Evolutionary conservation across 1,284 basidiomycete species (phyloP), one percentile per base, ranked within the genome.

Genomic region (Cryptococcus sp.): DNA sequence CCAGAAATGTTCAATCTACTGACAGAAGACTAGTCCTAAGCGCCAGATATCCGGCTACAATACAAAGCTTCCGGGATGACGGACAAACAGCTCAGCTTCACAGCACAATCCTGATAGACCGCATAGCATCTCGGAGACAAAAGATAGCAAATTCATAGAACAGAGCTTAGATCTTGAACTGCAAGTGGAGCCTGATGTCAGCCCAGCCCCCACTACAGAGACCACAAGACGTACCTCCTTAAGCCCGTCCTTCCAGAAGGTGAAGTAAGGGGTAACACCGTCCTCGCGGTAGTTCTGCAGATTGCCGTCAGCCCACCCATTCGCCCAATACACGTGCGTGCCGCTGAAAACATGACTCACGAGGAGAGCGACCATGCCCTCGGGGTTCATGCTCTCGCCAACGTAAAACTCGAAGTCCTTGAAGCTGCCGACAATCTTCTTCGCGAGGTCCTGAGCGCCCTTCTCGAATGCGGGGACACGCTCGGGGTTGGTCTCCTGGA

Each of bases 171-270:
- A 68, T 63, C 57, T 68, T 68, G 57, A 60, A 46, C 66, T 68
- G 20, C 28, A 3, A 50, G 44, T 24, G 28, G 16, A 46, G 12
- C n/a, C 16, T 35, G 33, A 37, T 42, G 46, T 56, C 53, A 57
- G 56, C 43, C 40, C 15, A 12, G 13, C n/a, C 23, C n/a, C 23
- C 20, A n/a, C 4, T 48, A n/a, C 15, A 43, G 2, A 13, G 21
- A 23, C 20, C 15, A 28, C 7, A 21, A 57, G 50, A 43, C 61
- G 73, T 28, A 73, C 63, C 72, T 85, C 80, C 79, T 91, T 89
- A 65, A 91, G 77, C 50, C 92, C 92, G 77, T 95, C 85, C 80
- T 88, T 92, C 91, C 91, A 95, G 82, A 94, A 88, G 40, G 85
- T 91, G 79, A 95, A 86, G 80, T 89, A 98, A 47, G 73, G 94